Evolutionary conservation across 2,329 filamentous ascomycete genomes (phyloP).

Genomic region (Alternaria ventricosa): DNA sequence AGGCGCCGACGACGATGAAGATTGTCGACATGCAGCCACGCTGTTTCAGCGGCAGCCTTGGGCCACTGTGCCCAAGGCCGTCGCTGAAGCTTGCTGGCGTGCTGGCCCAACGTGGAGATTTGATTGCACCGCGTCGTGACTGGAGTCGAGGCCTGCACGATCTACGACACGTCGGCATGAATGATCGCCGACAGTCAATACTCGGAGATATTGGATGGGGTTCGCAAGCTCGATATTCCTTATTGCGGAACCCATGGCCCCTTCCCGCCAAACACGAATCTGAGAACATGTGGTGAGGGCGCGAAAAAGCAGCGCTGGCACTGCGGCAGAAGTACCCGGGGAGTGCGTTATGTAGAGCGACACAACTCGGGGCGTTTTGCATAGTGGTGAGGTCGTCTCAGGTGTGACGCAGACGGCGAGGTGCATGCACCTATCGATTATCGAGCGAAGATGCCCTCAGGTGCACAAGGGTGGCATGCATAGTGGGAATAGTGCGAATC

Average conservation of each 20-base stretch:
- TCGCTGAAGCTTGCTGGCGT: neutral
- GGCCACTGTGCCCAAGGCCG: neutral
- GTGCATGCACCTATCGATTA: conserved; percentile 7
- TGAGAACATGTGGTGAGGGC: neutral
- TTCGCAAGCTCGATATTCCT: neutral
- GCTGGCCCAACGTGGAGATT: conserved; percentile 4
- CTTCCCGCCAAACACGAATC: neutral
- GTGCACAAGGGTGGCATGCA: neutral
- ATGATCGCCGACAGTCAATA: conserved; percentile 3
- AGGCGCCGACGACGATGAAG: neutral
- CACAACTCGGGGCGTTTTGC: conserved; percentile 3
- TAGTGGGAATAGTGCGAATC: neutral
- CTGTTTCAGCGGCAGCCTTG: neutral
- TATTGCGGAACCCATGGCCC: conserved; percentile 6
- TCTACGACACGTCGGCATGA: conserved; percentile 6
- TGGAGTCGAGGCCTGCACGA: conserved; percentile 7
- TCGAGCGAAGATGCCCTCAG: neutral
- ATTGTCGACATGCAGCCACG: neutral
- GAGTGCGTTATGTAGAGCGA: neutral
- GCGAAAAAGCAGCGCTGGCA: neutral
- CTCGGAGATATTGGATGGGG: conserved; percentile 1
- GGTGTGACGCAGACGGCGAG: conserved; percentile 12
- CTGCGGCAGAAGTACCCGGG: neutral
- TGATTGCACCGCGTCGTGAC: conserved; percentile 6
- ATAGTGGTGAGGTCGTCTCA: conserved; percentile 5